Conservation (phyloP, 2,329 filamentous ascomycete species). For the Ophiostoma australiae region DNA sequence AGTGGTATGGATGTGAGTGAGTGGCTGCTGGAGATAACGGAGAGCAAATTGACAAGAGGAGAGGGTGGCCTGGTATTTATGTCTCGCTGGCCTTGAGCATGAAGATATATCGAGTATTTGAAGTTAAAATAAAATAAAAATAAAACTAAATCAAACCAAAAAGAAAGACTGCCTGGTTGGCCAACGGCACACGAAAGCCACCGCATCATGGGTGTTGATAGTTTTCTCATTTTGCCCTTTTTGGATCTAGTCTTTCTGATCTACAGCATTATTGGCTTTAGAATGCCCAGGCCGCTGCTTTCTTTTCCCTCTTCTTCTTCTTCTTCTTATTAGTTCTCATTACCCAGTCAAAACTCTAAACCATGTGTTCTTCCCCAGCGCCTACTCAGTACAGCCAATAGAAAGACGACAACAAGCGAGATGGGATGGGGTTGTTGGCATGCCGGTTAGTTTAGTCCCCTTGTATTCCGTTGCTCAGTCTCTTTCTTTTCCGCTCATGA, state of each 20-base stretch:
- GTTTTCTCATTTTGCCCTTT: neutral
- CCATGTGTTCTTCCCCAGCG: neutral
- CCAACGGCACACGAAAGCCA: neutral
- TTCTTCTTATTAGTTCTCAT: neutral
- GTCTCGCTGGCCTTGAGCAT: neutral
- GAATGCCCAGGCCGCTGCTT: neutral
- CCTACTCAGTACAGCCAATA: neutral
- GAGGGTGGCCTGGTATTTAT: neutral
- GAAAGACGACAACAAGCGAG: constrained; percentile 2
- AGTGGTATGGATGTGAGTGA: neutral
- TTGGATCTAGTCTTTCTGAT: too few relatives aligned
- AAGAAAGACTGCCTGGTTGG: neutral
- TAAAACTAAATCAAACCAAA: neutral
- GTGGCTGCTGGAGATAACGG: neutral
- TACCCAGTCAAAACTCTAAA: neutral
- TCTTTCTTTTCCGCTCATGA: neutral
- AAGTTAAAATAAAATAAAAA: neutral
- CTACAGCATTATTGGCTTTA: neutral
- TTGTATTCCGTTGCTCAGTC: neutral
- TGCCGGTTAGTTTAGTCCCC: neutral
- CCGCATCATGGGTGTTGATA: neutral
- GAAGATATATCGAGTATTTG: neutral
- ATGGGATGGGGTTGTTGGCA: neutral
- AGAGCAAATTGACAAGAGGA: neutral
- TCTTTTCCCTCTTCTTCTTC: constrained; percentile 1